Base-by-base conservation (phyloP, 352 stramenopile species). In the Globisporangium emineosum region DNA sequence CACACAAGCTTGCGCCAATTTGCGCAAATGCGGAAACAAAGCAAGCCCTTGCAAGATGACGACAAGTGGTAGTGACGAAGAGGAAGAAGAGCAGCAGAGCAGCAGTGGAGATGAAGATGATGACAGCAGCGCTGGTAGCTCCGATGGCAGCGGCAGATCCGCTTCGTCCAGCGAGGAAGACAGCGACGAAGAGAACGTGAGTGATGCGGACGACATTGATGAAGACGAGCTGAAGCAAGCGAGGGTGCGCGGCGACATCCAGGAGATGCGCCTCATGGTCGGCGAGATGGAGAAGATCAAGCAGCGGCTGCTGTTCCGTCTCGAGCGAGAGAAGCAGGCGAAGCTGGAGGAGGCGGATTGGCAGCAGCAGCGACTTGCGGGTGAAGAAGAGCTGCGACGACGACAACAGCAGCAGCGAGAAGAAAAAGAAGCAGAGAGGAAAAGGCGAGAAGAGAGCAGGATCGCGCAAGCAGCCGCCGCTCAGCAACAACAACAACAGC, bases 241-340 rank as follows among this genome's bases (percentile, higher is more conserved):
- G 45, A 65, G 63, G 2, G 76, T 89, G 29, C 73, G 66, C 17
- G 52, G 43, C 2, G 76, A 87, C 25, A 66, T 90, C 0, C 65
- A 72, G 12, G 75, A 74, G 55, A 78, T 90, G 64, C 72, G 57
- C 13, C 62, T 62, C 45, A 83, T 90, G 78, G 70, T 81, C 43
- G 71, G 59, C 3, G 76, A 89, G 32, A 91, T 91, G 78, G 75
- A 85, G 49, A 67, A 70, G n/a, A 77, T 89, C 45, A 90, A 80
- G 54, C 53, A 60, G 61, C 76, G 77, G 4, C 56, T 89, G 35
- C 66, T 86, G 59, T 81, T 88, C 32, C 74, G 77, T 9, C 68
- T 89, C 7, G 42, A 57, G 42, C 33, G 59, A 5, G 72, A 76
- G 49, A 63, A 53, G 10, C 61, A 80, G 43, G 60, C 56, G 25